phyloP scores from a whole-genome alignment of 1,139 yeast species.

The Wickerhamomyces sp. region DNA sequence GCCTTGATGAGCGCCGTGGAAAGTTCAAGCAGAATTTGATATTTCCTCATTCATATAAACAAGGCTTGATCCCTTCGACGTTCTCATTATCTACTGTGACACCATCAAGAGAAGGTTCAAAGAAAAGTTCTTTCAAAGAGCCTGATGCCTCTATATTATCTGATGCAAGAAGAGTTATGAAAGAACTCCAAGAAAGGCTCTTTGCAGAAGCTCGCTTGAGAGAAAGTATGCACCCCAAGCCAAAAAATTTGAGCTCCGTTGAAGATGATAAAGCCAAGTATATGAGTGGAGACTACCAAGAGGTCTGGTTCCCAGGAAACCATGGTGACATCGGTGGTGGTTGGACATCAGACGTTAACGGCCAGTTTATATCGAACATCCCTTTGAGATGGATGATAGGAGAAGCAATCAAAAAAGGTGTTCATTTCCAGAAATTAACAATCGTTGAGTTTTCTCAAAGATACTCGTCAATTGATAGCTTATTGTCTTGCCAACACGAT shows the following conservation, averaged over 20 bases:
- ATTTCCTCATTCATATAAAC: conserved; percentile 36
- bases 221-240: conserved; percentile 1
- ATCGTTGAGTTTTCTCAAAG: conserved; percentile 36
- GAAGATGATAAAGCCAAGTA: conserved; percentile 16
- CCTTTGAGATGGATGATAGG: conserved; percentile 57
- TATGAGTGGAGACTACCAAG: conserved; percentile 21
- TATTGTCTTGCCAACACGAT: conserved; percentile 48
- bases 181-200: conserved; percentile 7
- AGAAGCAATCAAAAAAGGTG: conserved; percentile 47
- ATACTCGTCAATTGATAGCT: conserved; percentile 35
- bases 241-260: background rate
- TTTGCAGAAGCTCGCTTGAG: background rate
- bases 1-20: conserved; percentile 60
- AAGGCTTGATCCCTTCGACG: conserved; percentile 24
- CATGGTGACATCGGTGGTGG: conserved; percentile 69
- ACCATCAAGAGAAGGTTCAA: background rate
- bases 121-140: background rate
- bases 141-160: background rate
- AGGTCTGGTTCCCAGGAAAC: conserved; percentile 60
- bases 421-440: conserved; percentile 37
- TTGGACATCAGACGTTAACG: conserved; percentile 40
- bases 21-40: conserved; percentile 56
- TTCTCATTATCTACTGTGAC: background rate
- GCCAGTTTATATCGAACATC: conserved; percentile 38
- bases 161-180: conserved; percentile 10